These are phyloP conservation scores for Debaryomyces subglobosus DNA, from an alignment of 1,139 yeast genomes.

Conservation along the genomic window DNA sequence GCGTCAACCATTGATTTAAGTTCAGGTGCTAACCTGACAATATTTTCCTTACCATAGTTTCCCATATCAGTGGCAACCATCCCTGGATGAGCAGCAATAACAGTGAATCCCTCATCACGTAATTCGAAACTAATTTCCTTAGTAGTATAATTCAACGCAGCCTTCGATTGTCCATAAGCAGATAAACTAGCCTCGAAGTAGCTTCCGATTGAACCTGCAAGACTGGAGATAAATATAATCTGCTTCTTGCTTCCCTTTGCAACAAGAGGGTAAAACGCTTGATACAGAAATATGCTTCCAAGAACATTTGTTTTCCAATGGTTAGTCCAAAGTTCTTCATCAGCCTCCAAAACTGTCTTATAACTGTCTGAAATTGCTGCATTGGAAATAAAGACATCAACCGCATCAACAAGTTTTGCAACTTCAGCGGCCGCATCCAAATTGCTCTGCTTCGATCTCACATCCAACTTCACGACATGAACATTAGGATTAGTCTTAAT, in stretches of 20 bases:
- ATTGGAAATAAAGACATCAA: constrained; percentile 3
- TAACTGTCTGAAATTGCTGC: constrained; percentile 9
- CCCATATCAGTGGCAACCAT: constrained; percentile 30
- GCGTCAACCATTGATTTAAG: not conserved
- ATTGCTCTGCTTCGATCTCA: not conserved
- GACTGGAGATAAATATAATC: constrained; percentile 27
- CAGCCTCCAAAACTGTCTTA: not conserved
- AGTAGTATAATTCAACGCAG: constrained; percentile 28
- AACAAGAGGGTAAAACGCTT: constrained; percentile 28
- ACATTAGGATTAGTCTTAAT: constrained; percentile 9
- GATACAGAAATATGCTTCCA: constrained; percentile 27
- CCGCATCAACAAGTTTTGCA: constrained; percentile 8
- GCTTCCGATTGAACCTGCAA: constrained; percentile 24
- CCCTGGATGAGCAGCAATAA: constrained; percentile 36
- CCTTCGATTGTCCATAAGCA: constrained; percentile 35
- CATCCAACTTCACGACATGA: constrained; percentile 7
- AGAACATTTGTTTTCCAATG: constrained; percentile 6
- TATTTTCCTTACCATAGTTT: constrained; percentile 3
- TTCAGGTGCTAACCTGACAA: not conserved
- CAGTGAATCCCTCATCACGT: constrained; percentile 23
- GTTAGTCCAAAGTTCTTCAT: not conserved
- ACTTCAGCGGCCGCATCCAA: constrained; percentile 2
- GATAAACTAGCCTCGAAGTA: constrained; percentile 15
- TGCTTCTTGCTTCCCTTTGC: constrained; percentile 23
- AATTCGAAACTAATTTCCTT: constrained; percentile 25